Evolutionary conservation across 441 rosid genomes (phyloP), one percentile per base, ranked within the genome.

Genomic region (Euphorbia celastroides): DNA sequence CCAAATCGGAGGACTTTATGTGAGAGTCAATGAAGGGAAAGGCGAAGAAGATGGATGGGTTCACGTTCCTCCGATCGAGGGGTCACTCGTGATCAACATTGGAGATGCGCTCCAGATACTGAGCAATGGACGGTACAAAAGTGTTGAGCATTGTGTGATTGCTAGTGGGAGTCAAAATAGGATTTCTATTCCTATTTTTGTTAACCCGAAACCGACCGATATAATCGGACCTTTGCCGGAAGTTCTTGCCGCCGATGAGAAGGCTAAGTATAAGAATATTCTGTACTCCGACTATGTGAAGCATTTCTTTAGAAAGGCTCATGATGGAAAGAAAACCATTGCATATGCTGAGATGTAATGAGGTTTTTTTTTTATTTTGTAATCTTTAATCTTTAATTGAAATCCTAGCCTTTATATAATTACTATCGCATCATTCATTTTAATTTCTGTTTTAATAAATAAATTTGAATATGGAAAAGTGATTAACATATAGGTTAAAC

Each of bases 1-100:
- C 28, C 65, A 75, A 7, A 57, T 72, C 22, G 80, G 79, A 23
- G 83, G 88, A 22, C 83, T 82, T 26, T 70, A 72, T 10, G 75
- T 77, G 1, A 66, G 72, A 22, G 69, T 65, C 3, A 55, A 63
- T 19, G 55, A 69, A 61, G 66, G 66, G 17, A 62, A 25, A 28
- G 46, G 65, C 4, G 66, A 62, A 14, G 34, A 25, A 11, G 74
- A 64, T 2, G 31, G 41, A 20, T 77, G 80, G 80, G 62, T 73
- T 59, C 70, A 62, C 36, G 70, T 73, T 16, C 75, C 77, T 51
- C 77, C 77, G 0, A 22, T 77, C 13, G 11, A 42, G 5, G 77
- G 76, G 7, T 52, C 77, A 8, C 55, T 77, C 0, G 77, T 77
- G 41, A 70, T 77, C 27, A 77, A 77, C n/a, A 36, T 70, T 1